Evolutionary conservation across 2,329 filamentous ascomycete genomes (phyloP), one percentile per base, ranked within the genome.

Genomic region (Trichoderma sp.): DNA sequence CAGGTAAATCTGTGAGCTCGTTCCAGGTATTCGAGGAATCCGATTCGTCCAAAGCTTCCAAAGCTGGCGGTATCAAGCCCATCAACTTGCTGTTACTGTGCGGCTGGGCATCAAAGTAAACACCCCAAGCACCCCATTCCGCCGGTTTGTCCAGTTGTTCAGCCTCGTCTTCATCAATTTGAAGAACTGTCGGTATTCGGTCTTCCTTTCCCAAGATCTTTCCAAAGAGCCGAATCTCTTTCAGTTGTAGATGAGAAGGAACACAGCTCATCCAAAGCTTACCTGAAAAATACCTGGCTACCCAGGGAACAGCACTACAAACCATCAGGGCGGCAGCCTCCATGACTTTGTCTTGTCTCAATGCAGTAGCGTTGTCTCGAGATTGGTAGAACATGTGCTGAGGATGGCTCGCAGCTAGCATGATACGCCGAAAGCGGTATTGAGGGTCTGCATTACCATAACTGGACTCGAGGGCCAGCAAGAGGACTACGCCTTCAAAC

Each of bases 381-480:
- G 39, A 43, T 43, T 43, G 39, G 39, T 43, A 43, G 39, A 43
- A n/a, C 39, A 43, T 43, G 0, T 43, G 39, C 18, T 43, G 39
- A 0, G 39, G 39, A 0, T 43, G 3, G 39, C 15, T n/a, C 0
- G 39, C 15, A 1, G 3, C 36, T 2, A n/a, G 0, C 39, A 43
- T 43, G 18, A 43, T 9, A n/a, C 39, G 1, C 7, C 7, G 7
- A 43, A 43, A 43, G 15, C 39, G 18, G 0, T 43, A 43, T 43
- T 3, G 3, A n/a, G 39, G 39, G 39, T 43, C 39, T 43, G 15
- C 39, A 43, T 43, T 43, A 9, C 39, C 39, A 43, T 3, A 43
- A 18, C 36, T 18, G 1, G 36, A 43, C 36, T 43, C 36, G 36
- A 18, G 1, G 6, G 1, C 36, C 0, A 43, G 36, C 36, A 43